phyloP scores from a whole-genome alignment of 495 filamentous ascomycete genomes.

The Tuber microsphaerosporum region DNA sequence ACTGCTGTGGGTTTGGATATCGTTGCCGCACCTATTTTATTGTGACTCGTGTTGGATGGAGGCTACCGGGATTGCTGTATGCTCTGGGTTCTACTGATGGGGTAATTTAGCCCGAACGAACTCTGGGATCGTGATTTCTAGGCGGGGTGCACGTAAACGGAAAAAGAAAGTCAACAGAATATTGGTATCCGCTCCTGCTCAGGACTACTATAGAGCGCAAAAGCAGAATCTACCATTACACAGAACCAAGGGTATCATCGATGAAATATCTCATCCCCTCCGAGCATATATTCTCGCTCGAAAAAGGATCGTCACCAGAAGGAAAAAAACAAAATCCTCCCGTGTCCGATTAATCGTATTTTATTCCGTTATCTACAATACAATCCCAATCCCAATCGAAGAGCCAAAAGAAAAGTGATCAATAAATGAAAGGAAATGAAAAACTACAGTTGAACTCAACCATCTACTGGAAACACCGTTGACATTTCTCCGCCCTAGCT shows the following conservation, averaged over 20 bases:
- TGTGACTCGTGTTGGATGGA: no score
- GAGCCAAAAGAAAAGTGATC: not conserved
- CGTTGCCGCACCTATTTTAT: no score
- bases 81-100: not conserved
- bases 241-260: not conserved
- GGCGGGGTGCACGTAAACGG: not conserved
- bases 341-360: not conserved
- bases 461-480: not conserved
- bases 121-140: not conserved
- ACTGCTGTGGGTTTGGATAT: no score
- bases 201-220: not conserved
- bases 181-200: not conserved
- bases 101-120: not conserved
- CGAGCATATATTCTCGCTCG: not conserved
- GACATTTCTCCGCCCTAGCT: not conserved
- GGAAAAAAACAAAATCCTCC: not conserved
- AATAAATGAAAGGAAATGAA: not conserved
- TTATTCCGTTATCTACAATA: not conserved
- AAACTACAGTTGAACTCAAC: not conserved
- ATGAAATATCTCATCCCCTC: not conserved
- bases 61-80: no score
- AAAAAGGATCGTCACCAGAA: not conserved
- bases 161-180: not conserved
- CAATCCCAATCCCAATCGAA: not conserved
- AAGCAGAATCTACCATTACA: not conserved